Evolutionary conservation across 2,329 filamentous ascomycete genomes (phyloP).

Genomic region (Malbranchea cinnamomea): DNA sequence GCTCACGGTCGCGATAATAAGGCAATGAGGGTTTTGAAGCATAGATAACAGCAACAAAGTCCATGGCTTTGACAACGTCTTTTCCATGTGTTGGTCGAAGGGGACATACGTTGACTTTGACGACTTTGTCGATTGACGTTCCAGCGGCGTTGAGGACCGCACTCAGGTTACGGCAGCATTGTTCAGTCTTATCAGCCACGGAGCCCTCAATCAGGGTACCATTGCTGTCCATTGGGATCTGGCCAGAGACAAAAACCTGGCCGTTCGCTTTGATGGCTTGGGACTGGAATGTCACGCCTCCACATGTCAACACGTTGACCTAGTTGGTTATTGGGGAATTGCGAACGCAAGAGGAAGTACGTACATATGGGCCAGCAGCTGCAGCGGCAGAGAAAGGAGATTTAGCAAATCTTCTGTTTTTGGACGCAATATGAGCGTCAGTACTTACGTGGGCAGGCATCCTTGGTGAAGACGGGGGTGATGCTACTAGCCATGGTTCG

Average conservation of each 20-base stretch:
- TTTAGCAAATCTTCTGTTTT: neutral
- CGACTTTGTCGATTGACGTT: conserved; percentile 60
- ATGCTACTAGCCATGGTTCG: conserved; percentile 26
- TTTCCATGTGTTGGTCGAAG: too few relatives aligned
- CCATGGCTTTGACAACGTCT: too few relatives aligned
- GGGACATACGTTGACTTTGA: conserved; percentile 64
- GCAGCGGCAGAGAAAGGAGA: conserved; percentile 3
- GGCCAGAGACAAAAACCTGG: conserved; percentile 56
- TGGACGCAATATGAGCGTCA: neutral
- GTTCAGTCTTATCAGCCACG: conserved; percentile 54
- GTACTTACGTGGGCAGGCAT: conserved; percentile 32
- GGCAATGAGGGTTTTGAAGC: too few relatives aligned
- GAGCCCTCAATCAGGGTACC: conserved; percentile 48
- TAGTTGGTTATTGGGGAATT: conserved; percentile 3
- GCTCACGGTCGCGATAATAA: too few relatives aligned
- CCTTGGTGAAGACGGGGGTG: conserved; percentile 25
- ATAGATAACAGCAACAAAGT: too few relatives aligned
- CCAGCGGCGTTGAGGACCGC: conserved; percentile 72
- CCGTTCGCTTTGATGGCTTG: conserved; percentile 53
- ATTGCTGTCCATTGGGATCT: conserved; percentile 56
- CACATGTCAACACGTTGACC: neutral
- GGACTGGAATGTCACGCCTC: conserved; percentile 25
- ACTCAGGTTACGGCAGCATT: conserved; percentile 64
- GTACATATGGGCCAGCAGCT: conserved; percentile 27
- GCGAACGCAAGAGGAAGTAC: conserved; percentile 9